Percentiles rank a stretch among this genome's conserved stretches.
Evolutionary conservation across 306 rosid genomes (phyloP).

Genomic region (Malus orientalis): DNA sequence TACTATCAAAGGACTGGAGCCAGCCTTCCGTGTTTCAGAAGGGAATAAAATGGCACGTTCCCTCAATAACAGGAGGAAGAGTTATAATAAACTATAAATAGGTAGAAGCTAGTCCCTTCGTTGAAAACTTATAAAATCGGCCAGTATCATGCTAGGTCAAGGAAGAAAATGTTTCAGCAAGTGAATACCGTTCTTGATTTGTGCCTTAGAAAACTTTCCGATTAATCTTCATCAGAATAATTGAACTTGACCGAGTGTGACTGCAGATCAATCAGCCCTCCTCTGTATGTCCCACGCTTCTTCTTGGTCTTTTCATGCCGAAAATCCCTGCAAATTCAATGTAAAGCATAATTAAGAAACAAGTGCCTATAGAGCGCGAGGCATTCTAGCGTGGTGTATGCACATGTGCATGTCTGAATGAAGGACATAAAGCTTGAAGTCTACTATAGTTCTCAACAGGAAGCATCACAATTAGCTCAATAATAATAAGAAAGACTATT

Average conservation of each 20-base stretch:
- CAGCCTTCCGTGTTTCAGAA: background rate
- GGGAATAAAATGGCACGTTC: background rate
- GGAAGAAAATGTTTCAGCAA: background rate
- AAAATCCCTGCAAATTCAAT: conserved; percentile 54
- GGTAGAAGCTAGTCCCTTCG: background rate
- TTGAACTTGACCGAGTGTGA: conserved; percentile 84
- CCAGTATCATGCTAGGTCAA: background rate
- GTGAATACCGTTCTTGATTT: background rate
- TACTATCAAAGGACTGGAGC: background rate
- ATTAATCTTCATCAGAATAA: conserved; percentile 72
- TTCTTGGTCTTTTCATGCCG: conserved; percentile 98
- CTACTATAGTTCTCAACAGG: background rate
- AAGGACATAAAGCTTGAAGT: background rate
- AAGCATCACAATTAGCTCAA: background rate
- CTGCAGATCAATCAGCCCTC: conserved; percentile 75
- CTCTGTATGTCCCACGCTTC: conserved; percentile 87
- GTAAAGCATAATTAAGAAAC: background rate
- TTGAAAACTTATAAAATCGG: background rate
- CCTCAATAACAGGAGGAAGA: background rate
- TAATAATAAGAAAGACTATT: background rate
- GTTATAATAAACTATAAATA: background rate
- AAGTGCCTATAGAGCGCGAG: background rate
- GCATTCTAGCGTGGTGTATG: background rate
- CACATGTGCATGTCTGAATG: background rate
- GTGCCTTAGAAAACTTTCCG: background rate